Conservation (phyloP, 768 basidiomycete genomes). For the Leucosporidium scottii region DNA sequence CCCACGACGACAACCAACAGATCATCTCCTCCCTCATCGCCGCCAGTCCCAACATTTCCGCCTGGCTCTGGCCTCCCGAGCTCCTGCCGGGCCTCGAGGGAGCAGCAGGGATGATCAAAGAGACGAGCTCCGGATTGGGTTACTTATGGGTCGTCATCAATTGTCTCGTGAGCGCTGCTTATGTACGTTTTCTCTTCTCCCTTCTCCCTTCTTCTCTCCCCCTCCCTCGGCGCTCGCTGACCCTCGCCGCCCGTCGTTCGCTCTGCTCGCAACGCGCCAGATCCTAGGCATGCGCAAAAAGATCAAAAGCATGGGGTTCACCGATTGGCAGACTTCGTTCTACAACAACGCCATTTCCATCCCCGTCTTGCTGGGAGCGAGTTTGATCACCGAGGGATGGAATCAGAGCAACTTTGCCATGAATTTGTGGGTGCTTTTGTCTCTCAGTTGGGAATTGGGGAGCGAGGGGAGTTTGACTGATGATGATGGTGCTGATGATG, state of each 20-base stretch:
- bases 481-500: too few species aligned
- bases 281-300: constrained; percentile 83
- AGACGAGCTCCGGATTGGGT: constrained; percentile 44
- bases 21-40: constrained; percentile 92
- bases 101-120: constrained; percentile 38
- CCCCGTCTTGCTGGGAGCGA: constrained; percentile 75
- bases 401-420: constrained; percentile 60
- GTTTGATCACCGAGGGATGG: constrained; percentile 85
- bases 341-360: constrained; percentile 98
- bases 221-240: too few species aligned
- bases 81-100: constrained; percentile 48
- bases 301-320: constrained; percentile 89
- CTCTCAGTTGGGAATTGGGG: too few species aligned
- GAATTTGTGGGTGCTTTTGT: constrained; percentile 68
- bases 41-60: constrained; percentile 80
- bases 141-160: constrained; percentile 97
- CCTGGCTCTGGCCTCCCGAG: constrained; percentile 39
- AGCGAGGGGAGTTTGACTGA: too few species aligned
- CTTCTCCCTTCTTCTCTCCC: neutral
- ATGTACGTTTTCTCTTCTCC: constrained; percentile 49
- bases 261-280: too few species aligned
- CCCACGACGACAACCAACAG: too few species aligned
- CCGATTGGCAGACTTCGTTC: constrained; percentile 91
- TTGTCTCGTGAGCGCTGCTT: constrained; percentile 80
- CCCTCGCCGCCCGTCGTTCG: neutral